Base-by-base conservation (phyloP, 2,329 filamentous ascomycete species). In the Scopulariopsis brevicaulis region DNA sequence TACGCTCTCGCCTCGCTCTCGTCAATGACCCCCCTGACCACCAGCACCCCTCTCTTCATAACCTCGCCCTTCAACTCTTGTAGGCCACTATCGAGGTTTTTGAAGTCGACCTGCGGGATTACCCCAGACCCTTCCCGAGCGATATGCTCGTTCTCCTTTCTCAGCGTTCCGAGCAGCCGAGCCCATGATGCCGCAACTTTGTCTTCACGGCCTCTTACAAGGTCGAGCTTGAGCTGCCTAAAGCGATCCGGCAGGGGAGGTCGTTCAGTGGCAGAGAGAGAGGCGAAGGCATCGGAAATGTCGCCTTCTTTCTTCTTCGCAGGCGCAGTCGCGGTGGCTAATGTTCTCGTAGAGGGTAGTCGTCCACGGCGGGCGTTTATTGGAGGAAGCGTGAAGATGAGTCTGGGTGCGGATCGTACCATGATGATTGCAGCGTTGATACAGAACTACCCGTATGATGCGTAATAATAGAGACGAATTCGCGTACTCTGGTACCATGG, bases 21-120 rank as follows among this genome's bases (percentile, higher is more conserved):
- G 0, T 84, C 79, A 18, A 91, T 69, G 3, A 90, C 87, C 15
- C 82, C 82, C 51, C 81, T 77, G 24, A 91, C 75, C 1, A 91
- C 82, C 0, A 81, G 80, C 0, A 77, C 80, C 10, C 86, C 86
- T 1, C 84, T 75, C 63, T 83, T 82, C 60, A 73, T 71, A 35
- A 89, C 77, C 60, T 84, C 82, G 1, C 71, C 73, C 40, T 68
- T 69, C 10, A 74, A 55, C 0, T 55, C 60, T 7, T 60, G 57
- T 2, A 77, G 62, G 3, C 74, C 74, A 0, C 65, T 66, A 0
- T 77, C 69, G 1, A 82, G 66, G 7, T 74, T 65, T 0, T 65
- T 62, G 59, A 77, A 85, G 1, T 77, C 70, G 3, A 85, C 65
- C 53, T 75, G 72, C 1, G 83, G 83, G 24, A 85, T 74, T 2